phyloP scores from a whole-genome alignment of 169 alveolate genomes.

The Eimeria sp. region DNA sequence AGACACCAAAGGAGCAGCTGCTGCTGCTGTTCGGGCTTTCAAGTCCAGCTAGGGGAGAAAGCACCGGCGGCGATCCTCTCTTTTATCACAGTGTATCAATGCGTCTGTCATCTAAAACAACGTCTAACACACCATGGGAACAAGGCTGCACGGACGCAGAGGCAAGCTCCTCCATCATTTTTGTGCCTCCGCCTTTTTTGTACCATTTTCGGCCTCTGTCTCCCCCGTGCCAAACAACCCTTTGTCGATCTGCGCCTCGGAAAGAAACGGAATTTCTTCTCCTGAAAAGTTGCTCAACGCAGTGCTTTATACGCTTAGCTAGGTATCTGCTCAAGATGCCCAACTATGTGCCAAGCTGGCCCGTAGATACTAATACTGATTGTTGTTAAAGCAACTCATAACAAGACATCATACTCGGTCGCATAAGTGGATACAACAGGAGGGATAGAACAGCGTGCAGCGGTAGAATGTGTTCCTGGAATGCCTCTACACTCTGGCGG shows the following conservation, averaged over 20 bases:
- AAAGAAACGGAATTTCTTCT: conserved; percentile 84
- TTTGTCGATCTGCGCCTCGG: conserved; percentile 67
- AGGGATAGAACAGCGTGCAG: not conserved
- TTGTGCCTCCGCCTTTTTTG: not conserved
- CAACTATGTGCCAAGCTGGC: not conserved
- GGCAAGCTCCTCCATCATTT: not conserved
- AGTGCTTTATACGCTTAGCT: not conserved
- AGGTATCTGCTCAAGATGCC: not conserved
- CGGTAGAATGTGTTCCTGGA: not conserved
- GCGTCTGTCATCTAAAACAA: not conserved
- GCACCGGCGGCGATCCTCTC: not conserved
- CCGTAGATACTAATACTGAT: not conserved
- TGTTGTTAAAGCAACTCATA: not conserved
- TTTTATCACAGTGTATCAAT: not conserved
- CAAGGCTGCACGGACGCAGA: not conserved
- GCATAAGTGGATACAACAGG: not conserved
- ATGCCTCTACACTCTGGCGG: not conserved
- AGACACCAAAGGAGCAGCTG: not conserved
- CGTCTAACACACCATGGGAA: not conserved
- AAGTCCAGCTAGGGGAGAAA: not conserved
- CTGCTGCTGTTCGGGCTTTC: not conserved
- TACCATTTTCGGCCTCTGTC: not conserved
- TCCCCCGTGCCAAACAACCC: conserved; percentile 66
- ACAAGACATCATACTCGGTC: too few relatives aligned
- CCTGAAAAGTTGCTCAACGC: conserved; percentile 80